A percentile compares a stretch with the other conserved stretches of the same genome.
Conservation (phyloP, 2,329 filamentous ascomycete species). For the Beauveria sp. region DNA sequence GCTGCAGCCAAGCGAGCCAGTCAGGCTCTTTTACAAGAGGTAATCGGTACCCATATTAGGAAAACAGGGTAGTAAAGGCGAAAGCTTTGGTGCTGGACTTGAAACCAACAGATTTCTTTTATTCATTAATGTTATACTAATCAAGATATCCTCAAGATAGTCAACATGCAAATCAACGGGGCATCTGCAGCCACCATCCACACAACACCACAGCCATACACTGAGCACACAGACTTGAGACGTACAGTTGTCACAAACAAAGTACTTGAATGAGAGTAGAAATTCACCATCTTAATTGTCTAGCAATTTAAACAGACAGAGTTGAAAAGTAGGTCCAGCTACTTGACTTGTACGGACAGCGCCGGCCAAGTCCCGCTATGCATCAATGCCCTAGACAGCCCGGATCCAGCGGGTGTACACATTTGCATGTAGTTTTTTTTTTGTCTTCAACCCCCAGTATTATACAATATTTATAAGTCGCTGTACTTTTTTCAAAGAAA, state of each 20-base stretch:
- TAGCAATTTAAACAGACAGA: not conserved
- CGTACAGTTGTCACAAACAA: not conserved
- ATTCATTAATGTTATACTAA: too few species aligned
- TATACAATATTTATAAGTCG: conserved; percentile 5
- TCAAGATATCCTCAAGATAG: too few species aligned
- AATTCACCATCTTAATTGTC: not conserved
- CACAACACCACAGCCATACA: too few species aligned
- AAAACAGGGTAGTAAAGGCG: too few species aligned
- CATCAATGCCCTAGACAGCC: not conserved
- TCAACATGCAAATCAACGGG: too few species aligned
- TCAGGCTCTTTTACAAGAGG: too few species aligned
- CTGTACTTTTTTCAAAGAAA: not conserved
- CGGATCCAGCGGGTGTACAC: conserved; percentile 1
- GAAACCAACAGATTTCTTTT: too few species aligned
- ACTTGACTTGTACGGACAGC: not conserved
- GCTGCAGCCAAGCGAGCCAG: too few species aligned
- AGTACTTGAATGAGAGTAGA: not conserved
- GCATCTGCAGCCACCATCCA: too few species aligned
- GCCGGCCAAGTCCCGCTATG: not conserved
- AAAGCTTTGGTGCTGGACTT: too few species aligned
- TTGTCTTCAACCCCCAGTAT: not conserved
- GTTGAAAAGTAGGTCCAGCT: not conserved
- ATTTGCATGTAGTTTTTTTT: not conserved
- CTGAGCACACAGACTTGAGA: not conserved
- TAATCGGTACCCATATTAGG: too few species aligned